phyloP scores from a whole-genome alignment of 345 rosid genomes.

The Garcia nutans region DNA sequence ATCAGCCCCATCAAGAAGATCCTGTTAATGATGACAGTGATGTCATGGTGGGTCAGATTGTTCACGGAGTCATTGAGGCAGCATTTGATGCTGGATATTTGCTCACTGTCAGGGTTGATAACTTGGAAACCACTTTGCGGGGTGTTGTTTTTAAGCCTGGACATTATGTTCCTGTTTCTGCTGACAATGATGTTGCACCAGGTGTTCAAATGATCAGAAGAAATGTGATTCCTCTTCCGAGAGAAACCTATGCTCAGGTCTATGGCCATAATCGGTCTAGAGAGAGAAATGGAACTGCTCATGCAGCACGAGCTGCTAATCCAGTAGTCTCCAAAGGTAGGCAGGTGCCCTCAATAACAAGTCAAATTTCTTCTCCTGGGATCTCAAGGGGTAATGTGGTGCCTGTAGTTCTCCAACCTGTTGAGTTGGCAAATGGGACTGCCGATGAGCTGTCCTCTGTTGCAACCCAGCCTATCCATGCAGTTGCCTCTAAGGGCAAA shows the following conservation, averaged over 20 bases:
- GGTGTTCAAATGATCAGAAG: conserved; percentile 65
- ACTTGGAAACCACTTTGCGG: conserved; percentile 52
- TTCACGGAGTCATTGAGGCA: conserved; percentile 72
- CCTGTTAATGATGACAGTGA: conserved; percentile 31
- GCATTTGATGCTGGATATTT: conserved; percentile 77
- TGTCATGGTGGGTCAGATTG: conserved; percentile 61
- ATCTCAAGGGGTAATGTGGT: conserved; percentile 42
- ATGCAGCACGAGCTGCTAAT: conserved; percentile 23
- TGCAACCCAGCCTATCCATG: conserved; percentile 20
- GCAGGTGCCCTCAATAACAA: conserved; percentile 11
- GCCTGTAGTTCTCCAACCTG: conserved; percentile 53
- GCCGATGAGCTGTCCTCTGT: conserved; percentile 24
- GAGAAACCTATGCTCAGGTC: conserved; percentile 33
- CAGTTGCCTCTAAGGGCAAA: conserved; percentile 36
- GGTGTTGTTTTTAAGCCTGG: conserved; percentile 89
- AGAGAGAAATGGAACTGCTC: conserved; percentile 25
- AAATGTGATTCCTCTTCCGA: conserved; percentile 51
- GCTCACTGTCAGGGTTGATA: conserved; percentile 64
- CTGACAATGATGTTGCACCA: conserved; percentile 74
- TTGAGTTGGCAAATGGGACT: conserved; percentile 43
- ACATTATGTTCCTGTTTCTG: conserved; percentile 51
- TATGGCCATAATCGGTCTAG: conserved; percentile 26
- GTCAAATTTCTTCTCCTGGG: conserved; percentile 36
- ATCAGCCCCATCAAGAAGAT: conserved; percentile 33
- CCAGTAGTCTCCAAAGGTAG: conserved; percentile 24